Evolutionary conservation across 305 asterid genomes (phyloP), one percentile per base, ranked within the genome.

Genomic region (Nicotiana rustica): DNA sequence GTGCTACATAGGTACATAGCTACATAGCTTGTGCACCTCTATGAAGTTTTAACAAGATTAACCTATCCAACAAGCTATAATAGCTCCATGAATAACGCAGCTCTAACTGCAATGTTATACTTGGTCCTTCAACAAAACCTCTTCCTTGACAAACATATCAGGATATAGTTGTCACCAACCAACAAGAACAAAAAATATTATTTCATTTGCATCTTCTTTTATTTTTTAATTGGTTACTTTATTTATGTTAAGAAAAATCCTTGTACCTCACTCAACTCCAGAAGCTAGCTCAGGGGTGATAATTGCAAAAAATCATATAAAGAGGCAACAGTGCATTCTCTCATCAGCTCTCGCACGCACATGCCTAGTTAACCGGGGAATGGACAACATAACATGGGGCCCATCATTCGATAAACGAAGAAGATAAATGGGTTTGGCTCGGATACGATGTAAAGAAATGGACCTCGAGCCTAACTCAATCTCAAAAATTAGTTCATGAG

Each of bases 201-300:
- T 6, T 67, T 67, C 52, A 67, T 67, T 67, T 67, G 75, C 75
- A 17, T 67, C 35, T 35, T 65, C 70, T 65, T 62, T 62, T 13
- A 13, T 61, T 31, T 31, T 67, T 33, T 33, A 67, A n/a, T 33
- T 3, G 0, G 15, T 8, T 68, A 68, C 29, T 68, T 17, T 35
- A 68, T 68, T 68, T 17, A 68, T 68, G 76, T 1, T 36, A 35
- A 67, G 7, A 36, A 67, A n/a, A 68, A n/a, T 52, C 6, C 52
- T 68, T 5, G 4, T 5, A 2, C 31, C 47, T 68, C 2, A 21
- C 15, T 68, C 29, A 68, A 68, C 55, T 9, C 55, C 55, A 17
- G 9, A 36, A 68, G 17, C 8, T 36, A 67, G 55, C 29, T 35
- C 55, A 36, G 4, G 15, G 10, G 55, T 36, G 76, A 67, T 25